Base-by-base conservation (phyloP, 805 yeast genomes). In the Lachancea nothofagi region DNA sequence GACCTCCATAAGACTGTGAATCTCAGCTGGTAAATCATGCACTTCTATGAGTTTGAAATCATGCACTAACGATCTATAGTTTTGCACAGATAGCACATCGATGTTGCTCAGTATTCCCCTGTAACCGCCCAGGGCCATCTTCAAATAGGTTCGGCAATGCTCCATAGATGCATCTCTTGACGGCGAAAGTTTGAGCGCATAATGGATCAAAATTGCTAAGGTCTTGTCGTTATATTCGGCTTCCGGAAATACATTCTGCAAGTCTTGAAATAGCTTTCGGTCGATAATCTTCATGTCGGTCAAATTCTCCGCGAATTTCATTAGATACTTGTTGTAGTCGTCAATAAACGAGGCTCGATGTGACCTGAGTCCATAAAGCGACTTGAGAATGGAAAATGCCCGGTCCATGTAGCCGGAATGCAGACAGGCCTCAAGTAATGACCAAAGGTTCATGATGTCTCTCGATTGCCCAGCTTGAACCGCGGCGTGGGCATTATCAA, bases 391-490 rank as follows among this genome's bases (percentile, higher is more conserved):
- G 18, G 79, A 65, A 47, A 76, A 78, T 0, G 95, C 95, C 53
- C 96, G 69, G 17, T 71, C 74, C 49, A 71, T 74, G 54, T 83
- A 82, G 38, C 72, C 71, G 24, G 83, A 73, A 31, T 77, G 75
- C 23, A 87, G 54, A 48, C 89, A 80, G 0, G 93, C 90, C 50
- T 87, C 95, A 29, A 86, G 67, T 25, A 87, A 62, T 2, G 89
- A 75, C 78, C 89, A 87, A 14, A 82, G 67, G 50, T 81, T 81
- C 38, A 70, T 66, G n/a, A 75, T 72, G 46, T 77, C 81, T 53
- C 72, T 74, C 5, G 82, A 56, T 31, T 50, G 50, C 7, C 34
- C 31, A n/a, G 46, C 41, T 15, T 36, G 35, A 2, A 45, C 45
- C 3, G 49, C 40, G 2, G 53, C 48, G 4, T 47, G 54, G 2